Percentiles rank a stretch among this genome's conserved stretches.
Evolutionary conservation across 768 basidiomycete genomes (phyloP).

Genomic region (Lyophyllum decastes): DNA sequence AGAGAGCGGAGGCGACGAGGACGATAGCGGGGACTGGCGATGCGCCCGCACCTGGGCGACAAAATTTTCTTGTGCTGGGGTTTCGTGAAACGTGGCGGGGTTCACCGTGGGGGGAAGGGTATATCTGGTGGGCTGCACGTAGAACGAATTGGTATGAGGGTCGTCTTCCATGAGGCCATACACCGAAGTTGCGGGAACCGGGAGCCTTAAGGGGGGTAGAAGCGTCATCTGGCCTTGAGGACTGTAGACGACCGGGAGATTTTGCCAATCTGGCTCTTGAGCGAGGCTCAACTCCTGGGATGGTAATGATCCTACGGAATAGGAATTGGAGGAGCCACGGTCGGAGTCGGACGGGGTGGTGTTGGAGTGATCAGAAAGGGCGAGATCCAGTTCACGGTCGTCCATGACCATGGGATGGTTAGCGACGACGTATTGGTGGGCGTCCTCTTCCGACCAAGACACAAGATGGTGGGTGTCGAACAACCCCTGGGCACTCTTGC

Average conservation of each 20-base stretch:
- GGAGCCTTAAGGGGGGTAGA: constrained; percentile 6
- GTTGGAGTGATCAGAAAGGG: constrained; percentile 17
- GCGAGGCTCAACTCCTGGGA: constrained; percentile 5
- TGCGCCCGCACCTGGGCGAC: constrained; percentile 1
- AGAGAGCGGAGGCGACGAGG: not conserved
- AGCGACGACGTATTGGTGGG: constrained; percentile 9
- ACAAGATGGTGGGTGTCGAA: constrained; percentile 6
- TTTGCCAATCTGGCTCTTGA: constrained; percentile 11
- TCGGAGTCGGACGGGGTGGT: constrained; percentile 15
- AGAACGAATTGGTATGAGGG: constrained; percentile 1
- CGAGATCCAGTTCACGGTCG: constrained; percentile 16
- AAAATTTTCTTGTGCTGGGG: not conserved
- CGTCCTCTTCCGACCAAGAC: constrained; percentile 10
- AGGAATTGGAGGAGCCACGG: constrained; percentile 16
- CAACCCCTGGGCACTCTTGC: not conserved
- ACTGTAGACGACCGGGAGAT: constrained; percentile 6
- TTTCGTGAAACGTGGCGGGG: constrained; percentile 8
- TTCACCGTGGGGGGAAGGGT: constrained; percentile 8
- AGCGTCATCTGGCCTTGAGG: constrained; percentile 8
- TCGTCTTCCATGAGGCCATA: constrained; percentile 6
- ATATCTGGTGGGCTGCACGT: not conserved
- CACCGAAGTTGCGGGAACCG: not conserved
- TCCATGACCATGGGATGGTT: constrained; percentile 13
- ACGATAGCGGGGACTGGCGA: constrained; percentile 2
- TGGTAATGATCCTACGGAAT: constrained; percentile 8